Evolutionary conservation across 331 rosid species (phyloP), one percentile per base, ranked within the genome.

Genomic region (Ulmus americana): DNA sequence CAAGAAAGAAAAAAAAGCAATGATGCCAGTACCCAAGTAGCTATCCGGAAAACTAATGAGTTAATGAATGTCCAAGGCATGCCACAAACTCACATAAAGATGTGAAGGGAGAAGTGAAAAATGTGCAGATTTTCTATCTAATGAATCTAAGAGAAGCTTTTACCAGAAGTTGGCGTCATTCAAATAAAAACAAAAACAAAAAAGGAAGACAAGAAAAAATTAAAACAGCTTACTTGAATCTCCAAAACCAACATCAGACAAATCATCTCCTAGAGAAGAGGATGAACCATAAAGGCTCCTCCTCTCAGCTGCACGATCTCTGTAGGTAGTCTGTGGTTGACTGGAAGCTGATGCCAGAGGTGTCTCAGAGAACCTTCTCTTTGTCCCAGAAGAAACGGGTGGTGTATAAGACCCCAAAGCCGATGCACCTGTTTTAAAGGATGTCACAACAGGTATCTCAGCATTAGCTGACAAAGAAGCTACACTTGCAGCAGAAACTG

Each of bases 251-350:
- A 72, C 77, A 57, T 85, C 90, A 76, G 85, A 67, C 51, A 75
- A 74, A 59, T 87, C 86, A 69, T 79, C 87, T 66, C 86, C 91
- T 65, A 55, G 64, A 5, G 88, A 80, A 14, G 84, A 72, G 46
- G 91, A 90, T 12, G 95, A 83, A 63, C 98, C 97, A 82, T 89
- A 92, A 78, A 92, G 80, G 79, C 75, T 92, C 73, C 98, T 83
- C 76, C 98, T 85, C 77, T 92, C 98, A 9, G 98, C 98, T 0
- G 98, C 98, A 59, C 98, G 97, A 75, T 92, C 98, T 79, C 98
- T 77, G 68, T 92, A 92, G 45, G 88, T 61, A 45, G 86, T 80
- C 63, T 86, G 97, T 20, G 84, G 71, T 66, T 84, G 79, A 43
- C 76, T 61, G 79, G 95, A 80, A 75, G 83, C 78, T 52, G 86